Evolutionary conservation across 2,329 filamentous ascomycete species (phyloP), one percentile per base, ranked within the genome.

Genomic region (Fusarium oligoseptatum): DNA sequence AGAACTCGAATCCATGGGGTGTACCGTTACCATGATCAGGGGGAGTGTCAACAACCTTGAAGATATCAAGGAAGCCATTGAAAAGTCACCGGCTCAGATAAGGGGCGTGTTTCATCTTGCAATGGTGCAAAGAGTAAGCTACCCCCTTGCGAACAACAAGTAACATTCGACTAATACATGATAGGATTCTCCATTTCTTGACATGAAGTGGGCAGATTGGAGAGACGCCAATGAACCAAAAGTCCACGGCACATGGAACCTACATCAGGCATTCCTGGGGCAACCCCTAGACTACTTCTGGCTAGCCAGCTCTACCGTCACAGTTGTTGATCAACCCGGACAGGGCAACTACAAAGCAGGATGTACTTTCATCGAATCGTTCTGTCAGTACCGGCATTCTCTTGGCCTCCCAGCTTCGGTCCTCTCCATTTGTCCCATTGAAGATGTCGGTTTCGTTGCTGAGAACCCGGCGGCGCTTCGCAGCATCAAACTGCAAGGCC

Each of bases 271-370:
- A 1, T 37, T 74, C 0, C 48, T 58, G 0, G 24, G 10, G 4
- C 55, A 71, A 6, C 45, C 58, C 0, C 62, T 85, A 0, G 83
- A 85, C 67, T 84, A 87, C 75, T 86, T 84, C 68, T 50, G 68
- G 27, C 27, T 75, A 4, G 67, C 68, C 1, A 71, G 72, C 3
- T 74, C 72, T 6, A 32, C 14, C 0, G 67, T 58, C 2, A 64
- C 64, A 0, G 17, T 72, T 3, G 61, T 43, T 0, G 73, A 69
- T 3, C 67, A 71, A 6, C 48, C 60, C 6, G 73, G 71, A 0
- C 70, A 76, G 24, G 61, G 45, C 0, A 76, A 66, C 20, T 76
- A 76, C 45, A 62, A 65, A 1, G 27, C 66, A 1, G 70, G 60
- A 3, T 71, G 67, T 24, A 67, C 41, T 1, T 76, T 73, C 9